These are phyloP conservation scores for Pilaira anomala DNA, from an alignment of 192 early-diverging fungal genomes.

Conservation along the genomic window DNA sequence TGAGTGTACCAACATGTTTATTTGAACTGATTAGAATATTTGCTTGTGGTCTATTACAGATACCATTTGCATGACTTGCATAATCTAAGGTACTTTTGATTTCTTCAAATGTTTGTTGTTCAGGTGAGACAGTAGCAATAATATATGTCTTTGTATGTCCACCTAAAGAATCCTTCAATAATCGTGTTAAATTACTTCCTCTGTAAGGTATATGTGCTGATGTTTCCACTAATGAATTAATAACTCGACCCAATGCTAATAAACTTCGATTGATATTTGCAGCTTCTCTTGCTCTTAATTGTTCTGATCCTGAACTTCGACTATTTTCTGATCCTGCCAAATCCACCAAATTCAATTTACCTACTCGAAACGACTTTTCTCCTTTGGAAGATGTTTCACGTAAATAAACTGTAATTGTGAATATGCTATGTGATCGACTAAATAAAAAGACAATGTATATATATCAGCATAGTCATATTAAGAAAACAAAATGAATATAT, in stretches of 20 bases:
- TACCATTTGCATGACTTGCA: conserved; percentile 73
- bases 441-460: not conserved
- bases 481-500: not conserved
- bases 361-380: conserved; percentile 87
- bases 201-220: conserved; percentile 70
- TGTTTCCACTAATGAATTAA: conserved; percentile 59
- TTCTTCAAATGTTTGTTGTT: conserved; percentile 63
- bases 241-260: conserved; percentile 68
- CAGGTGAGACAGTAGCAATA: conserved; percentile 89
- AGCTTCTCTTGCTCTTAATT: conserved; percentile 78
- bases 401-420: conserved; percentile 85
- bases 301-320: conserved; percentile 83
- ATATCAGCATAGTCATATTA: not conserved
- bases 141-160: conserved; percentile 93
- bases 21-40: conserved; percentile 80
- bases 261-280: conserved; percentile 87
- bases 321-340: conserved; percentile 95
- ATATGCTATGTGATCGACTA: conserved; percentile 92
- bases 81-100: conserved; percentile 76
- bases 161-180: conserved; percentile 88
- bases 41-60: conserved; percentile 72
- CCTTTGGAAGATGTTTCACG: conserved; percentile 79
- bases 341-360: conserved; percentile 95
- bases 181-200: conserved; percentile 83
- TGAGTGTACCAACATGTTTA: conserved; percentile 79